Conservation (phyloP, 148 eudicot species). For the Diospyros kaki region DNA sequence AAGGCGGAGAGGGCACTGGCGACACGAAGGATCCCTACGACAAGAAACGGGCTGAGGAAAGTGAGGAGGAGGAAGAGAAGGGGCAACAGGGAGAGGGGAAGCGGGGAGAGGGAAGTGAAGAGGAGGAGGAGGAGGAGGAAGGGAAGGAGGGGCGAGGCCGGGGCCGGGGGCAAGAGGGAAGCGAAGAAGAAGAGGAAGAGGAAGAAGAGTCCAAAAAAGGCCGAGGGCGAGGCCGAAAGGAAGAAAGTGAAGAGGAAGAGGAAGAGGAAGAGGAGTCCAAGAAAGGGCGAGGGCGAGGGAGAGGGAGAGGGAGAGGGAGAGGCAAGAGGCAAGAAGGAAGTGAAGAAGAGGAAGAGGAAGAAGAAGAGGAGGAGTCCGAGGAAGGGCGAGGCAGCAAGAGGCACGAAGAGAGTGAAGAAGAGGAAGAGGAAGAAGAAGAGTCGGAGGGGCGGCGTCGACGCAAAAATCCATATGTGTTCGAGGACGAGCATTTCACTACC, state of each 20-base stretch:
- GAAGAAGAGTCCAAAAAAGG: no score
- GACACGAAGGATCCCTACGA: no score
- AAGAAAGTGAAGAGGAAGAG: slow-evolving; percentile 10
- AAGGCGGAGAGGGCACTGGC: no score
- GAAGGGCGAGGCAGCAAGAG: neutral
- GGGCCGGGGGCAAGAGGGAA: neutral
- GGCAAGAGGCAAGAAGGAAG: neutral
- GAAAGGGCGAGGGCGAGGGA: neutral
- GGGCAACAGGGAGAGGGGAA: no score
- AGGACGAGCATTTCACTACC: slow-evolving; percentile 47
- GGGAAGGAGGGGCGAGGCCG: neutral
- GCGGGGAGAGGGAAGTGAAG: no score
- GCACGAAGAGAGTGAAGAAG: neutral
- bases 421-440: slow-evolving; percentile 17
- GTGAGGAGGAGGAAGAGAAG: no score
- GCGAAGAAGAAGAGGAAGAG: neutral
- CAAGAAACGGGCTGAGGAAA: no score
- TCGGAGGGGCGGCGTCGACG: slow-evolving; percentile 12
- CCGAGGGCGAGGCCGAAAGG: neutral
- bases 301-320: slow-evolving; percentile 10
- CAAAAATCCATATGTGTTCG: slow-evolving; percentile 58
- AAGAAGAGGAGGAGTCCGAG: neutral
- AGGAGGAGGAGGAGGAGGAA: neutral
- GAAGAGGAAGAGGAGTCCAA: slow-evolving; percentile 8
- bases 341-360: slow-evolving; percentile 18